A percentile compares a stretch with the other conserved stretches of the same genome.
Evolutionary conservation across 1,284 basidiomycete species (phyloP).

Genomic region (Fomes fomentarius): DNA sequence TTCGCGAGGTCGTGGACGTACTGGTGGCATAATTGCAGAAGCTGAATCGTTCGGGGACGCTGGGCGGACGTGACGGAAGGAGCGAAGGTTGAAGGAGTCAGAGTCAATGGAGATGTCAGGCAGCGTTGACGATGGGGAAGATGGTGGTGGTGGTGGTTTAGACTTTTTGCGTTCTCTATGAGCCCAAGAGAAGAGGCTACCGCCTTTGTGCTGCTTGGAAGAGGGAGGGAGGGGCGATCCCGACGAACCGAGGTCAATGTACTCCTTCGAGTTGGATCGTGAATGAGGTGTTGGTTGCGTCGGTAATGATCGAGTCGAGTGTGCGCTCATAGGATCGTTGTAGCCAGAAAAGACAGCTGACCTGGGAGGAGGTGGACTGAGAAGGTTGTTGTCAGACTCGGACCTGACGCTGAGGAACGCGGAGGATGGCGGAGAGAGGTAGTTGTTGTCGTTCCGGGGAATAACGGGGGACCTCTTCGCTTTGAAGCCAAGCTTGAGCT

Average conservation of each 20-base stretch:
- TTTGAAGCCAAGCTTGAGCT: conserved; percentile 38
- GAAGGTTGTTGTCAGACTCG: conserved; percentile 38
- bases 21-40: conserved; percentile 35
- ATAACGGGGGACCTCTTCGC: conserved; percentile 31
- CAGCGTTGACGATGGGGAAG: conserved; percentile 16
- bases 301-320: conserved; percentile 66
- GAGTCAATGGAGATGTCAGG: conserved; percentile 19
- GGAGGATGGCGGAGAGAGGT: conserved; percentile 27
- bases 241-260: conserved; percentile 24
- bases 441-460: conserved; percentile 24
- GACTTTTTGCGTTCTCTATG: conserved; percentile 46
- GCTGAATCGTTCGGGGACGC: conserved; percentile 31
- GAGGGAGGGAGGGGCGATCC: conserved; percentile 25
- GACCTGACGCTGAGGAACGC: conserved; percentile 38
- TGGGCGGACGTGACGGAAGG: conserved; percentile 66
- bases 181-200: conserved; percentile 40
- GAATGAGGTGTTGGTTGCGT: conserved; percentile 31
- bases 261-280: conserved; percentile 22
- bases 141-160: conserved; percentile 34
- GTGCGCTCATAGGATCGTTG: conserved; percentile 46
- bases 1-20: conserved; percentile 52
- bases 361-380: conserved; percentile 54
- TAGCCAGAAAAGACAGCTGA: conserved; percentile 59
- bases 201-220: conserved; percentile 37
- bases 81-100: conserved; percentile 57